These are phyloP conservation scores for Typha latifolia DNA, from an alignment of 176 grass and related monocot genomes.

Conservation along the genomic window DNA sequence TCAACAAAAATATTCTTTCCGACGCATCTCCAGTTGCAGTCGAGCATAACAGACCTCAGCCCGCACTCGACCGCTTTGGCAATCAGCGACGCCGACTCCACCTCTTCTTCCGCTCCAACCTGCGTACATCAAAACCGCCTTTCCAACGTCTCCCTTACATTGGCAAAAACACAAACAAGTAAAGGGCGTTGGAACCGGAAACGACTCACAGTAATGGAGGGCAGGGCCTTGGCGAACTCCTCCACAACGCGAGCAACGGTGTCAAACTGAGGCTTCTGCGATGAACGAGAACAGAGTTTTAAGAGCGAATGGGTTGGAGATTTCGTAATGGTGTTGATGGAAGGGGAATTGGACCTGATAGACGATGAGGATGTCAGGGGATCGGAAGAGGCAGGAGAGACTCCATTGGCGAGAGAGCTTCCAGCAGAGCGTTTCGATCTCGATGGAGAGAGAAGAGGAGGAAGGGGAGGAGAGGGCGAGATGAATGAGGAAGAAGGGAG, in stretches of 20 bases:
- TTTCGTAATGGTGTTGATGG: neutral
- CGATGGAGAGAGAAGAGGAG: constrained; percentile 22
- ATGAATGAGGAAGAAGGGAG: neutral
- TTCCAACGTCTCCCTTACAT: neutral
- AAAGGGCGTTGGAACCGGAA: neutral
- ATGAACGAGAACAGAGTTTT: neutral
- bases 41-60: constrained; percentile 56
- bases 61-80: constrained; percentile 50
- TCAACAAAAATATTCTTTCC: constrained; percentile 41
- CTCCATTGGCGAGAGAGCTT: constrained; percentile 49
- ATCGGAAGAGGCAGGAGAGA: constrained; percentile 50
- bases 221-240: neutral
- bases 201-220: neutral
- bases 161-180: neutral
- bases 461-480: constrained; percentile 27
- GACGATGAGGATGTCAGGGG: constrained; percentile 41
- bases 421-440: constrained; percentile 69
- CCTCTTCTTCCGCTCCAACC: constrained; percentile 62
- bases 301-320: neutral
- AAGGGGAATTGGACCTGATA: constrained; percentile 39
- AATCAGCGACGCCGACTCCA: constrained; percentile 40
- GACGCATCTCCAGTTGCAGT: constrained; percentile 58
- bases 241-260: neutral
- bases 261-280: constrained; percentile 7
- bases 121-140: neutral